Evolutionary conservation across 148 eudicot genomes (phyloP), one percentile per base, ranked within the genome.

Genomic region (Drosera capensis): DNA sequence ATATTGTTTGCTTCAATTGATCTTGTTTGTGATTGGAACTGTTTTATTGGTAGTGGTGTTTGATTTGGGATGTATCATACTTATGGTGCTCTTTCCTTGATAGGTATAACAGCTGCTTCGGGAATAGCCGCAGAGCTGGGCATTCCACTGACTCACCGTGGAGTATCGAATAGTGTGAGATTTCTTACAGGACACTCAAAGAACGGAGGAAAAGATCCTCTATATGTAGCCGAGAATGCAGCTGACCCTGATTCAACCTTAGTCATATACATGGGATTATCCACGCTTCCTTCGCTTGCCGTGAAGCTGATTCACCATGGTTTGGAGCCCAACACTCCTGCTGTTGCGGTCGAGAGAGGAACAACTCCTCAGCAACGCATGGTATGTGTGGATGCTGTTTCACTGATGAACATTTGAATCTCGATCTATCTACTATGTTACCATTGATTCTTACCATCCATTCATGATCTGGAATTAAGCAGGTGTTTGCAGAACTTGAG

Each of bases 21-120:
- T n/a, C n/a, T n/a, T n/a, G n/a, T n/a, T n/a, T n/a, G n/a, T n/a
- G n/a, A n/a, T n/a, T n/a, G n/a, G n/a, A n/a, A n/a, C n/a, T n/a
- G n/a, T n/a, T n/a, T n/a, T n/a, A n/a, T n/a, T n/a, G n/a, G n/a
- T n/a, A n/a, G n/a, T n/a, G n/a, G n/a, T n/a, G n/a, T n/a, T n/a
- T n/a, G n/a, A n/a, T n/a, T n/a, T n/a, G n/a, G n/a, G n/a, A n/a
- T n/a, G n/a, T n/a, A n/a, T n/a, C n/a, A n/a, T n/a, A n/a, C n/a
- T n/a, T n/a, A n/a, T n/a, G n/a, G n/a, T n/a, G n/a, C 24, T 4
- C 2, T 9, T 34, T 34, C n/a, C 30, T 43, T 69, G 62, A 51
- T 60, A 87, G 96, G 97, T 51, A 90, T 90, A 55, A 90, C 97
- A 41, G 84, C 97, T 51, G 97, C 97, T 54, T 90, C 97, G 13